These are phyloP conservation scores for Tuctoria greenei DNA, from an alignment of 176 grass and related monocot species.

Conservation along the genomic window DNA sequence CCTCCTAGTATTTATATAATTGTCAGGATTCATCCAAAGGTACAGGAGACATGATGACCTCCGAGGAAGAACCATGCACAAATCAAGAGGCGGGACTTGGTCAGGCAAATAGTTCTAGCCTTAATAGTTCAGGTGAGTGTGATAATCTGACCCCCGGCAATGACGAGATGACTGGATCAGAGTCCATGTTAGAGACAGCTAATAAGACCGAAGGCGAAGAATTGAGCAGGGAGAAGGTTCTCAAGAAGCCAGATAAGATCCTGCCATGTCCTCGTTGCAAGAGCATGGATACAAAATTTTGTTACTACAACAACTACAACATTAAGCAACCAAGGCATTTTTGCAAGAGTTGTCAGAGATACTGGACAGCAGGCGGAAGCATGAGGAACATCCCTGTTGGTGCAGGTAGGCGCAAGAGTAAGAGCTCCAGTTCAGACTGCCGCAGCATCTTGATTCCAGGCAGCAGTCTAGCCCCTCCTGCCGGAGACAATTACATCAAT, in stretches of 20 bases:
- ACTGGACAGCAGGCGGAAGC: slow-evolving; percentile 95
- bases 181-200: slow-evolving; percentile 39
- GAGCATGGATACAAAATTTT: slow-evolving; percentile 78
- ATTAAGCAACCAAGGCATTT: slow-evolving; percentile 88
- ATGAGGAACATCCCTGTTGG: slow-evolving; percentile 96
- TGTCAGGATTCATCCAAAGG: slow-evolving; percentile 44
- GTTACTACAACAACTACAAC: slow-evolving; percentile 85
- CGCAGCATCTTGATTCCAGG: slow-evolving; percentile 49
- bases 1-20: slow-evolving; percentile 17
- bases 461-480: slow-evolving; percentile 31
- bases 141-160: slow-evolving; percentile 26
- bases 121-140: slow-evolving; percentile 45
- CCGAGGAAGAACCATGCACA: slow-evolving; percentile 22
- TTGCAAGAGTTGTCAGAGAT: slow-evolving; percentile 96
- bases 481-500: slow-evolving; percentile 22
- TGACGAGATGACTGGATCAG: slow-evolving; percentile 35
- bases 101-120: slow-evolving; percentile 37
- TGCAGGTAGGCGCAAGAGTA: slow-evolving; percentile 86
- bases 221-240: slow-evolving; percentile 37
- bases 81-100: slow-evolving; percentile 26
- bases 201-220: slow-evolving; percentile 15
- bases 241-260: slow-evolving; percentile 90
- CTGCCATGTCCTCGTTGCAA: slow-evolving; percentile 71
- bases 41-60: slow-evolving; percentile 21
- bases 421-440: slow-evolving; percentile 52